These are phyloP conservation scores for Trichoderma brevicompactum DNA, from an alignment of 2,329 filamentous ascomycete genomes.

Conservation along the genomic window DNA sequence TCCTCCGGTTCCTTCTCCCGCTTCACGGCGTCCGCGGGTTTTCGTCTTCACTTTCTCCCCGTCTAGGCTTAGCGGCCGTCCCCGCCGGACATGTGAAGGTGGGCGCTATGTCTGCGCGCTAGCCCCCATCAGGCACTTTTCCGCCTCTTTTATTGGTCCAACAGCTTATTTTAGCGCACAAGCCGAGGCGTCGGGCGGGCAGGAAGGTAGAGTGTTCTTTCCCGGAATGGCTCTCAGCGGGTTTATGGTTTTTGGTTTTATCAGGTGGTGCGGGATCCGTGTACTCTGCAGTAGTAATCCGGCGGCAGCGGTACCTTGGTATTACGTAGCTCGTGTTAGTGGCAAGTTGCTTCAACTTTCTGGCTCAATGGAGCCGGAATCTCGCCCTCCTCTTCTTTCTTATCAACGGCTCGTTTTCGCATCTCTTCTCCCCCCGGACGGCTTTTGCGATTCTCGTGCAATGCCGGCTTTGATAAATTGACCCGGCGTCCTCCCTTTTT, in stretches of 20 bases:
- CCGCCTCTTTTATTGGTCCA: background rate
- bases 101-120: background rate
- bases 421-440: background rate
- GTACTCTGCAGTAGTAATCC: constrained; percentile 4
- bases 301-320: constrained; percentile 3
- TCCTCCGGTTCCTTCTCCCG: constrained; percentile 11
- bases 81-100: constrained; percentile 23
- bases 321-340: constrained; percentile 17
- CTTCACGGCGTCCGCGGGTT: constrained; percentile 28
- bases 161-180: background rate
- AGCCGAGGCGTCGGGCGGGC: constrained; percentile 4
- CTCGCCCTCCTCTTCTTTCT: constrained; percentile 1
- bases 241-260: background rate
- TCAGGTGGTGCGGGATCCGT: background rate
- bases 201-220: constrained; percentile 2
- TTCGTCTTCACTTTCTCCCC: background rate
- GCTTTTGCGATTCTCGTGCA: background rate
- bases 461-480: constrained; percentile 11
- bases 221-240: constrained; percentile 3
- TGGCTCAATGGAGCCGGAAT: background rate
- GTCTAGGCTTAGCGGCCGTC: constrained; percentile 10
- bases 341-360: constrained; percentile 17
- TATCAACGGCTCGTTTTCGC: background rate
- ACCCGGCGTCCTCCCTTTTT: background rate
- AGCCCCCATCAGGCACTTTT: background rate